These are phyloP conservation scores for Pulveroboletus frians DNA, from an alignment of 768 basidiomycete species.

Conservation along the genomic window DNA sequence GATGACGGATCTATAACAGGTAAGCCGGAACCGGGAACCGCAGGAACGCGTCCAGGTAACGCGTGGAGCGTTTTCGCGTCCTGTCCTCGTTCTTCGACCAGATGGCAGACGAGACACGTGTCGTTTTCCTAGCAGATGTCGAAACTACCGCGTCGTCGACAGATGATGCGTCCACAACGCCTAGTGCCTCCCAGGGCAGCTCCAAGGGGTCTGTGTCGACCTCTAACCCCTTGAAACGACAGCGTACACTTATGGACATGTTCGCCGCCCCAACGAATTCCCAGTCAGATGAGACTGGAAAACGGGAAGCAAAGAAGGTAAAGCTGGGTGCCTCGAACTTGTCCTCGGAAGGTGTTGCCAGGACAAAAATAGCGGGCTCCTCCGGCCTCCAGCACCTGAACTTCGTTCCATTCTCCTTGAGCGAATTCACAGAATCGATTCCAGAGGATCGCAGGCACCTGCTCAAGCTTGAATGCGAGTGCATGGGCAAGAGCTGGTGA, in stretches of 20 bases:
- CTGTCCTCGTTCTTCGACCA: slow-evolving; percentile 5
- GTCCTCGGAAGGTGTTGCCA: slow-evolving; percentile 15
- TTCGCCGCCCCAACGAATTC: slow-evolving; percentile 36
- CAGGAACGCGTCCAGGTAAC: slow-evolving; percentile 4
- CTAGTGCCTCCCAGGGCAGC: slow-evolving; percentile 22
- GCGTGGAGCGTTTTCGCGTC: slow-evolving; percentile 11
- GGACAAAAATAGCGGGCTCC: slow-evolving; percentile 8
- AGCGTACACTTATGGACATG: slow-evolving; percentile 66
- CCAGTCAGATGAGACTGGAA: slow-evolving; percentile 16
- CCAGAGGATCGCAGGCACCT: slow-evolving; percentile 53
- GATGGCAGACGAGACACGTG: slow-evolving; percentile 25
- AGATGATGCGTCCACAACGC: slow-evolving; percentile 10
- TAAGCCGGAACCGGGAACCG: not conserved
- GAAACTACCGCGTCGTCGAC: slow-evolving; percentile 21
- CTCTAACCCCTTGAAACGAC: slow-evolving; percentile 41
- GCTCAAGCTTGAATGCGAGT: slow-evolving; percentile 63
- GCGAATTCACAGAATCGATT: slow-evolving; percentile 47
- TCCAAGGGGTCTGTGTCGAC: slow-evolving; percentile 15
- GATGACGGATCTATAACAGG: slow-evolving; percentile 13
- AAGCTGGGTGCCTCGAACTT: slow-evolving; percentile 33
- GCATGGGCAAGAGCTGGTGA: slow-evolving; percentile 71
- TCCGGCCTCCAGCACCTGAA: slow-evolving; percentile 40
- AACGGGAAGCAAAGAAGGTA: slow-evolving; percentile 42
- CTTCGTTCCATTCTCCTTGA: slow-evolving; percentile 63
- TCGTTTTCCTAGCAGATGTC: slow-evolving; percentile 46